These are phyloP conservation scores for Chamaenerion angustifolium DNA, from an alignment of 345 rosid genomes.

Conservation along the genomic window DNA sequence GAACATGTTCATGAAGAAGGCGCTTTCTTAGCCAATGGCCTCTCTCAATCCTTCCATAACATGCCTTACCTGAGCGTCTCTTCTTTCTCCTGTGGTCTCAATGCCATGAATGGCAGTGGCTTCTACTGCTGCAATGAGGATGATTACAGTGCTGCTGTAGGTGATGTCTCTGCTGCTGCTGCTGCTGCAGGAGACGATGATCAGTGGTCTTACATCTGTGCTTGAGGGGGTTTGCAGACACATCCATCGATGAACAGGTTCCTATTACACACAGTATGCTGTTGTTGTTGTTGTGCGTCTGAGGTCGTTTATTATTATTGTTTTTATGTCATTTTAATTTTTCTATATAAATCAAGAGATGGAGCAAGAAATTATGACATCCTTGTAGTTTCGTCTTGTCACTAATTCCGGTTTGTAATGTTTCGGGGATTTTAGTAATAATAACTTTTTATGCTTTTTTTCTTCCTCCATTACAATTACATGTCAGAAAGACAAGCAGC, in stretches of 20 bases:
- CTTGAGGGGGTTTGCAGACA: constrained; percentile 20
- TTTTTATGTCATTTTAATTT: no score
- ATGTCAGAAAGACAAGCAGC: no score
- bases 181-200: constrained; percentile 31
- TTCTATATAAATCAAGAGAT: no score
- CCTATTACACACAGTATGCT: no score
- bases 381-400: no score
- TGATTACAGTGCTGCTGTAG: constrained; percentile 21
- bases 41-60: constrained; percentile 56
- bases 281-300: no score
- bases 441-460: no score
- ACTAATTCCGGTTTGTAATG: no score
- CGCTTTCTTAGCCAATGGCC: constrained; percentile 31
- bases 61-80: constrained; percentile 62
- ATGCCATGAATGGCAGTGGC: constrained; percentile 44
- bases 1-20: constrained; percentile 14
- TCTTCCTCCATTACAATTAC: no score
- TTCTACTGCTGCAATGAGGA: constrained; percentile 48
- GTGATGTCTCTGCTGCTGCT: constrained; percentile 8
- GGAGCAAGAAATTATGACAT: no score
- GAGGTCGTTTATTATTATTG: no score
- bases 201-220: constrained; percentile 62
- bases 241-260: neutral
- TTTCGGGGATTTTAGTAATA: no score
- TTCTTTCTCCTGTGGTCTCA: constrained; percentile 46